phyloP scores from a whole-genome alignment of 2,329 filamentous ascomycete species.

The Aureobasidium leucospermi region DNA sequence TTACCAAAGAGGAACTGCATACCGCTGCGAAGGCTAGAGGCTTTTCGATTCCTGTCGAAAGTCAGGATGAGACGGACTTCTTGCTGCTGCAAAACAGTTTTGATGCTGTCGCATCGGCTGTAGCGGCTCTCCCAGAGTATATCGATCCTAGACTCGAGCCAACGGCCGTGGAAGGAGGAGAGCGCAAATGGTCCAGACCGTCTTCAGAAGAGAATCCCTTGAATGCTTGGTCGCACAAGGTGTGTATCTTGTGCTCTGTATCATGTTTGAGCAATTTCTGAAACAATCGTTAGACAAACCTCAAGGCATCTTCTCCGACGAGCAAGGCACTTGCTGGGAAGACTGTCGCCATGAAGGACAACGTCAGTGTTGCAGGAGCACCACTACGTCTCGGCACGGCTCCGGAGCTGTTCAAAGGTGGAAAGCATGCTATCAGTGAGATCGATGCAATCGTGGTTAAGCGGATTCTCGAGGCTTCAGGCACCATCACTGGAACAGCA shows the following conservation, averaged over 20 bases:
- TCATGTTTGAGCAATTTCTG: not conserved
- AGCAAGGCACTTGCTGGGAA: slow-evolving; percentile 22
- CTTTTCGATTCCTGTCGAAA: slow-evolving; percentile 20
- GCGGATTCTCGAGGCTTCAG: slow-evolving; percentile 37
- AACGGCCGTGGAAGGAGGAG: slow-evolving; percentile 19
- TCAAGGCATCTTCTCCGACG: slow-evolving; percentile 23
- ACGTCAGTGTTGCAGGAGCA: slow-evolving; percentile 39
- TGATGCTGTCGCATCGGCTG: slow-evolving; percentile 18
- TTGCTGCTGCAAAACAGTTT: slow-evolving; percentile 25
- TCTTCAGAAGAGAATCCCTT: slow-evolving; percentile 31
- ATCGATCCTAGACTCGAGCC: slow-evolving; percentile 30
- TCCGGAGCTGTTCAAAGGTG: slow-evolving; percentile 31
- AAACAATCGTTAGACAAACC: slow-evolving; percentile 16
- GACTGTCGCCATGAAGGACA: slow-evolving; percentile 41
- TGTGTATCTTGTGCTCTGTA: not conserved
- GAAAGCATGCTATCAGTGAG: slow-evolving; percentile 28
- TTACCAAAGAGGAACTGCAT: slow-evolving; percentile 21
- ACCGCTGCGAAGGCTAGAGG: slow-evolving; percentile 19
- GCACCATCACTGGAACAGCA: slow-evolving; percentile 36
- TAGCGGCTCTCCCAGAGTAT: slow-evolving; percentile 28
- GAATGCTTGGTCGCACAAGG: slow-evolving; percentile 38
- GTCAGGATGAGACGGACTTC: slow-evolving; percentile 21
- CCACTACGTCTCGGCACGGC: slow-evolving; percentile 39
- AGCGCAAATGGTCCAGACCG: slow-evolving; percentile 22
- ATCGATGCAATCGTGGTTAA: slow-evolving; percentile 41